phyloP scores from a whole-genome alignment of 306 rosid species.

The Hippophae tibetana region DNA sequence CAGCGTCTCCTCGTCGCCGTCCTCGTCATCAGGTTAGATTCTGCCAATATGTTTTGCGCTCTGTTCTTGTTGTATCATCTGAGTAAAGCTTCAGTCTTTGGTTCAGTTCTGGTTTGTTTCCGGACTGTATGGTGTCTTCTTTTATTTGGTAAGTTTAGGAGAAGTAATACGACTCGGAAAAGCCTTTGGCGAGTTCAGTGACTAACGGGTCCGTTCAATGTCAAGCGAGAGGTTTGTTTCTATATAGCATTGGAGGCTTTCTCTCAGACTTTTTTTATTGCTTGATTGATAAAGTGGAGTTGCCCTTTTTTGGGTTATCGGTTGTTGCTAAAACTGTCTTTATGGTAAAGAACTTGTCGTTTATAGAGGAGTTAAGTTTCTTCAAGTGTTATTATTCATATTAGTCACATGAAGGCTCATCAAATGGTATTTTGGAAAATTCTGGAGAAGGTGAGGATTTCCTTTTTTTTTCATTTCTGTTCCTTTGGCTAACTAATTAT shows the following conservation, averaged over 20 bases:
- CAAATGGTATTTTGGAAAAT: constrained; percentile 49
- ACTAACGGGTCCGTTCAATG: constrained; percentile 12
- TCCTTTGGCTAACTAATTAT: background rate
- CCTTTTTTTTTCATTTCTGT: constrained; percentile 8
- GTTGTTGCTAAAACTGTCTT: constrained; percentile 29
- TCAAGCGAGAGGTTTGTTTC: constrained; percentile 13
- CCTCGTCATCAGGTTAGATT: too few relatives aligned
- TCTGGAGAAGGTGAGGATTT: constrained; percentile 71
- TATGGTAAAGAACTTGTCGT: constrained; percentile 22
- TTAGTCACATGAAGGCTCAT: constrained; percentile 66
- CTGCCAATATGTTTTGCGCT: too few relatives aligned
- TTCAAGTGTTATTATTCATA: constrained; percentile 17
- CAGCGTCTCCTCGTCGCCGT: too few relatives aligned
- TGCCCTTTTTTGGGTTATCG: constrained; percentile 25
- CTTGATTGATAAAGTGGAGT: constrained; percentile 18
- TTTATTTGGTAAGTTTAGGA: constrained; percentile 16
- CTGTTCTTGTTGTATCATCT: too few relatives aligned
- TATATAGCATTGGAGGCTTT: constrained; percentile 16
- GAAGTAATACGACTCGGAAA: constrained; percentile 7
- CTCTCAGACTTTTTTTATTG: constrained; percentile 15
- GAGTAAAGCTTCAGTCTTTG: too few relatives aligned
- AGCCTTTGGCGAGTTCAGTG: constrained; percentile 9
- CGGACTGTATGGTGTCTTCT: background rate
- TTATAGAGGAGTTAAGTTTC: constrained; percentile 27
- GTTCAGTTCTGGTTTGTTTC: too few relatives aligned